Percentiles rank a stretch among this genome's conserved stretches.
Evolutionary conservation across 257 asterid genomes (phyloP).

Genomic region (Lantana camara): DNA sequence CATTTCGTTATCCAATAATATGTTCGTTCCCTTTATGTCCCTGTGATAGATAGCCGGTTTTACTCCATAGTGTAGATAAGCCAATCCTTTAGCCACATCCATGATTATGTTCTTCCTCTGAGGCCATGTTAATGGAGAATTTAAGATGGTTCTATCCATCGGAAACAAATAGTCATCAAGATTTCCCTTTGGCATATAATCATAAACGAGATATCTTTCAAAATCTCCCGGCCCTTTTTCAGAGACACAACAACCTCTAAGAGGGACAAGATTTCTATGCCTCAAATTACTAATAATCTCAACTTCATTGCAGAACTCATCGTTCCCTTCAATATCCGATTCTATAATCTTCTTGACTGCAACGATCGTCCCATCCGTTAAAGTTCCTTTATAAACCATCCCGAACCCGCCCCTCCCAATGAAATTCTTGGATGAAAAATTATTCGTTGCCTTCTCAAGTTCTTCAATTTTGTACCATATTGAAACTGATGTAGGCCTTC

Average conservation of each 20-base stretch:
- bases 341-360: conserved; percentile 80
- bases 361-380: conserved; percentile 69
- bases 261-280: conserved; percentile 87
- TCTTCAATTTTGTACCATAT: conserved; percentile 73
- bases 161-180: conserved; percentile 78
- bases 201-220: conserved; percentile 78
- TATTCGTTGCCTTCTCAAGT: conserved; percentile 73
- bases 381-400: conserved; percentile 68
- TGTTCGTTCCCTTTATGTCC: conserved; percentile 86
- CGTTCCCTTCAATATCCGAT: conserved; percentile 73
- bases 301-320: conserved; percentile 87
- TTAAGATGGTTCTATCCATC: conserved; percentile 15
- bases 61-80: conserved; percentile 81
- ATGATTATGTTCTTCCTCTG: conserved; percentile 71
- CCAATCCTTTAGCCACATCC: conserved; percentile 83
- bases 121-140: conserved; percentile 68
- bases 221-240: conserved; percentile 46
- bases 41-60: conserved; percentile 84
- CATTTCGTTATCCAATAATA: conserved; percentile 76
- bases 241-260: conserved; percentile 83
- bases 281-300: conserved; percentile 89
- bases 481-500: conserved; percentile 71
- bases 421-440: conserved; percentile 63
- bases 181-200: conserved; percentile 87
- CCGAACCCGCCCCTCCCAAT: conserved; percentile 94